phyloP scores from a whole-genome alignment of 306 rosid species.

The Glycine tomentella region DNA sequence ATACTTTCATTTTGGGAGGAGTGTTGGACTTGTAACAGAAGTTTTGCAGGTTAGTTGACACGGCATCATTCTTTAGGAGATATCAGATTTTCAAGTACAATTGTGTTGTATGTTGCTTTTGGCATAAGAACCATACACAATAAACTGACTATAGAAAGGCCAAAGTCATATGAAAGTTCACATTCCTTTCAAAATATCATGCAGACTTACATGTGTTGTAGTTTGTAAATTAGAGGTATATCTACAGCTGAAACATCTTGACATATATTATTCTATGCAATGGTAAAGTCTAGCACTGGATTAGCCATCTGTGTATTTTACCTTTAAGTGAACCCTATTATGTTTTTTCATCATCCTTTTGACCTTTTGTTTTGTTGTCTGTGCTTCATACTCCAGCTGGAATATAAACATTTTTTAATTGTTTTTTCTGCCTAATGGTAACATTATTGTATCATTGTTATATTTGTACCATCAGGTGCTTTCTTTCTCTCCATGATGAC shows the following conservation, averaged over 20 bases:
- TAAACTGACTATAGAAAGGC: conserved; percentile 33
- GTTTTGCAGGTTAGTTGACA: conserved; percentile 47
- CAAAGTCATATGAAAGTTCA: conserved; percentile 9
- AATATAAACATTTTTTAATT: conserved; percentile 5
- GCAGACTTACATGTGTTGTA: conserved; percentile 20
- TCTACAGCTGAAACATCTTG: conserved; percentile 23
- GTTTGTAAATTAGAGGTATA: conserved; percentile 9
- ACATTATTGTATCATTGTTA: background rate
- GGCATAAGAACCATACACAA: conserved; percentile 9
- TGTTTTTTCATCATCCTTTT: conserved; percentile 26
- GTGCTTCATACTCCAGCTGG: background rate
- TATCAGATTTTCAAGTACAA: conserved; percentile 31
- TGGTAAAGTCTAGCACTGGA: conserved; percentile 13
- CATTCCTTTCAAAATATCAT: conserved; percentile 26
- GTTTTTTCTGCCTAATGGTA: background rate
- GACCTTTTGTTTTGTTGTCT: conserved; percentile 21
- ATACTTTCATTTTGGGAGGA: conserved; percentile 42
- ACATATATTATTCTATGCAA: conserved; percentile 20
- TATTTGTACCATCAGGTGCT: conserved; percentile 6
- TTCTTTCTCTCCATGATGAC: conserved; percentile 1
- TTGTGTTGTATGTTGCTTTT: conserved; percentile 38
- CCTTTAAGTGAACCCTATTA: conserved; percentile 12
- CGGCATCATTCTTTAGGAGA: conserved; percentile 36
- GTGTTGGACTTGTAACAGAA: conserved; percentile 46
- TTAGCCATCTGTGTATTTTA: conserved; percentile 1